Percentiles rank a stretch among this genome's conserved stretches.
Conservation (phyloP, 768 basidiomycete genomes). For the Gymnopilus dilepis region DNA sequence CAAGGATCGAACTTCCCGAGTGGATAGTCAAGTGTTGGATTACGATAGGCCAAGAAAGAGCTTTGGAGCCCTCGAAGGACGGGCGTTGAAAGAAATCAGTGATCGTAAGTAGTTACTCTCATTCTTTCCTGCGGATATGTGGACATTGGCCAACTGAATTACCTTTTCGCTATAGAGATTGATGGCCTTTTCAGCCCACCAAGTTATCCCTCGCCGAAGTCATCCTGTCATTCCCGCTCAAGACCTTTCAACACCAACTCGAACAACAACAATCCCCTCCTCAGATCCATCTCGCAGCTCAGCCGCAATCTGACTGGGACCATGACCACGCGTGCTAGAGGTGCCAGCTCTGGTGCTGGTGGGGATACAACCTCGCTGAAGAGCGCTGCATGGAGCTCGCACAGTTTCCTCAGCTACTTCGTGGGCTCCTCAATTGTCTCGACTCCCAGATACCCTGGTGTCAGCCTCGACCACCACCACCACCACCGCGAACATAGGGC, state of each 20-base stretch:
- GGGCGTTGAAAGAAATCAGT: not conserved
- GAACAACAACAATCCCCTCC: constrained; percentile 5
- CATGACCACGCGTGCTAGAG: not conserved
- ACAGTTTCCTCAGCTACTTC: too few species aligned
- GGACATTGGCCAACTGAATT: not conserved
- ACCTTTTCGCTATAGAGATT: constrained; percentile 56
- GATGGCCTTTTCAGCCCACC: constrained; percentile 67
- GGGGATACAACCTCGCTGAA: constrained; percentile 11
- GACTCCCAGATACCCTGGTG: not conserved
- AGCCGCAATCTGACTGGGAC: constrained; percentile 16
- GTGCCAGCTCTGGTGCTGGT: not conserved
- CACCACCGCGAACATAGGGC: not conserved
- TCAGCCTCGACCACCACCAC: too few species aligned
- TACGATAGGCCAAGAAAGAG: not conserved
- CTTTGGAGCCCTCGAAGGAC: not conserved
- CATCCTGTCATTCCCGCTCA: constrained; percentile 7
- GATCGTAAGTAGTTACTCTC: not conserved
- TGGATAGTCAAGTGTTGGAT: not conserved
- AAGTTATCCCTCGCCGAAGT: constrained; percentile 22
- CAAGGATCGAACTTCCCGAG: not conserved
- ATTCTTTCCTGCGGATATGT: not conserved
- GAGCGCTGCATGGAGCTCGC: constrained; percentile 23
- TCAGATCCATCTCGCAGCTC: constrained; percentile 38
- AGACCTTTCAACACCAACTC: constrained; percentile 9
- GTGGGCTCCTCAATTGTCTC: constrained; percentile 20